Base-by-base conservation (phyloP, 371 early-diverging fungal species). In the Mortierella sp. region DNA sequence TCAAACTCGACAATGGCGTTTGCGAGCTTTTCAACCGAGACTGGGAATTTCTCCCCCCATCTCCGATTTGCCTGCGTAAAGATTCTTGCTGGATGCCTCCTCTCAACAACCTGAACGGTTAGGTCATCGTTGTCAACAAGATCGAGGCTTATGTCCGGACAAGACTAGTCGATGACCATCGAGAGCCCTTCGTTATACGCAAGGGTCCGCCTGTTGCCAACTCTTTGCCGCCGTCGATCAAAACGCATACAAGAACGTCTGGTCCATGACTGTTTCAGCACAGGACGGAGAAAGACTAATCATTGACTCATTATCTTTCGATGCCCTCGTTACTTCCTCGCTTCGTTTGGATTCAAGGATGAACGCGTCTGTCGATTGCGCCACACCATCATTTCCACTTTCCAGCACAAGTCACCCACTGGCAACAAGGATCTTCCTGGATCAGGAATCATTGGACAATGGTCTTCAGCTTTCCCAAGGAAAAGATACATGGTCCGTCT, bases 201-300 rank as follows among this genome's bases (percentile, higher is more conserved):
- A 76, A 81, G 60, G 81, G 74, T 54, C 76, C 76, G 48, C 76
- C 74, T 54, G 77, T 76, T 51, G 72, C 74, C 44, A 76, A 58
- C 44, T 76, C 76, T 43, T 48, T 74, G 74, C 81, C 74, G 35
- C 81, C 77, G 56, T 72, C 35, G 0, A 76, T 76, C 70, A 73
- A 68, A 68, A 72, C 81, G 68, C 74, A 35, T 81, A 76, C 49
- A 73, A 68, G 60, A 72, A 76, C 21, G 81, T 81, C 16, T 81
- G 77, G 76, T 77, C 74, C 21, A 43, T 55, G 46, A 76, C 74
- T 46, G 55, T 81, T 75, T 44, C 56, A 70, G 73, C 76, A 44
- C 72, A 43, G 54, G 81, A 76, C 32, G 74, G 81, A 72, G 75
- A 81, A 58, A 74, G 81, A 58, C 56, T 81, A 41, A 48, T 81